These are phyloP conservation scores for Oldenlandia corymbosa DNA, from an alignment of 257 asterid species.

Conservation along the genomic window DNA sequence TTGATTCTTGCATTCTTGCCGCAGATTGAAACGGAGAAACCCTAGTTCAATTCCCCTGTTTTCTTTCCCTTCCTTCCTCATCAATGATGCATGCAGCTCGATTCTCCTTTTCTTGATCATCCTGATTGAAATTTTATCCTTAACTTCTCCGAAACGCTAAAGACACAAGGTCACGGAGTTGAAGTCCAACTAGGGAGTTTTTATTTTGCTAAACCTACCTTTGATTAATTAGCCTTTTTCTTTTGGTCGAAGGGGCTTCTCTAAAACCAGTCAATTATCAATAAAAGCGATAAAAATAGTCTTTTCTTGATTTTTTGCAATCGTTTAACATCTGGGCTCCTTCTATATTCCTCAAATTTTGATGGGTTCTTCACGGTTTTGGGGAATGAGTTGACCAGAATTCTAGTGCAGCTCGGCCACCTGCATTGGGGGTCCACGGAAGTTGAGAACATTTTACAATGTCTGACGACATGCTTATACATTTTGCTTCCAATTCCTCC, in stretches of 20 bases:
- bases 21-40: slow-evolving; percentile 26
- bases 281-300: slow-evolving; percentile 9
- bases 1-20: slow-evolving; percentile 10
- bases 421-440: slow-evolving; percentile 31
- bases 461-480: slow-evolving; percentile 72
- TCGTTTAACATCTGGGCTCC: neutral
- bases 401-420: slow-evolving; percentile 17
- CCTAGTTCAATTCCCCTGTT: slow-evolving; percentile 20
- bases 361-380: slow-evolving; percentile 13
- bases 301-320: neutral
- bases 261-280: slow-evolving; percentile 15
- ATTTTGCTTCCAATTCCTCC: slow-evolving; percentile 85
- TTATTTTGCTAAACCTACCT: slow-evolving; percentile 9
- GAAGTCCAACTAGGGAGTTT: slow-evolving; percentile 19
- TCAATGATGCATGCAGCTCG: slow-evolving; percentile 20
- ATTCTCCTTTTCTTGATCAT: slow-evolving; percentile 25
- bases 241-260: slow-evolving; percentile 22
- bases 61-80: neutral
- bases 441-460: slow-evolving; percentile 33
- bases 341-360: neutral
- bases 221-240: slow-evolving; percentile 18
- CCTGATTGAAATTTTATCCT: slow-evolving; percentile 9
- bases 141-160: neutral
- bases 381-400: slow-evolving; percentile 17
- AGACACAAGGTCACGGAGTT: slow-evolving; percentile 8